A percentile compares a stretch with the other conserved stretches of the same genome.
Conservation (phyloP, 2,329 filamentous ascomycete genomes). For the Fusarium ramigenum region DNA sequence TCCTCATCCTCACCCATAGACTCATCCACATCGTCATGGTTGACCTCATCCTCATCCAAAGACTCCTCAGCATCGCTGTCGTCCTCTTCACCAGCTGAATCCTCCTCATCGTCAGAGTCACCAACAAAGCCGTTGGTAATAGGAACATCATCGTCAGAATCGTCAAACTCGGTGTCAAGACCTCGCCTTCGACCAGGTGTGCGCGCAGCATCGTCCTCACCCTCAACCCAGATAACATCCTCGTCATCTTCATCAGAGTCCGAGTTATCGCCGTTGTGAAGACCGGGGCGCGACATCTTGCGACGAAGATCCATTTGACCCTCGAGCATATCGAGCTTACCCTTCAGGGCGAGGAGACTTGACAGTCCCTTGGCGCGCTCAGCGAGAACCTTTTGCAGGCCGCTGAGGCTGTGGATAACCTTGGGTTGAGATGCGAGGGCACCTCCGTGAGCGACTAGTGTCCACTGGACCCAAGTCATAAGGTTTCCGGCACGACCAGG, state of each 20-base stretch:
- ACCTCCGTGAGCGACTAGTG: slow-evolving; percentile 89
- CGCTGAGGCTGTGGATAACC: slow-evolving; percentile 78
- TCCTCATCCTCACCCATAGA: slow-evolving; percentile 66
- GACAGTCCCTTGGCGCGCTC: slow-evolving; percentile 85
- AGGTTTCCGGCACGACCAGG: slow-evolving; percentile 90
- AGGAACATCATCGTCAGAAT: slow-evolving; percentile 62
- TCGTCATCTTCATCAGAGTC: slow-evolving; percentile 67
- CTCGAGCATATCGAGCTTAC: slow-evolving; percentile 93
- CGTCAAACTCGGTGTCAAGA: slow-evolving; percentile 53
- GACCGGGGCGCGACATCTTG: slow-evolving; percentile 64
- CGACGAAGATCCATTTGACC: slow-evolving; percentile 85
- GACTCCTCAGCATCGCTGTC: slow-evolving; percentile 56
- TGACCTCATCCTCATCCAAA: slow-evolving; percentile 67
- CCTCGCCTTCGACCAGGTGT: slow-evolving; percentile 49
- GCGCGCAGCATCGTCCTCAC: slow-evolving; percentile 76
- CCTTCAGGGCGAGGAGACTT: slow-evolving; percentile 87
- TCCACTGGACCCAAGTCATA: slow-evolving; percentile 97
- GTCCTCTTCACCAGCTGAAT: slow-evolving; percentile 56
- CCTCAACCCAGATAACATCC: slow-evolving; percentile 89
- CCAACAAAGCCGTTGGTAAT: slow-evolving; percentile 64
- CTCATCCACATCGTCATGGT: slow-evolving; percentile 66
- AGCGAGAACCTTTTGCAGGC: slow-evolving; percentile 86
- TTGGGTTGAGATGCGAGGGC: slow-evolving; percentile 89
- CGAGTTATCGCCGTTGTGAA: slow-evolving; percentile 57
- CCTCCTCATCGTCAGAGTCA: slow-evolving; percentile 68